phyloP scores from a whole-genome alignment of 2,329 filamentous ascomycete genomes.

The Cylindrodendrum hubeiense region DNA sequence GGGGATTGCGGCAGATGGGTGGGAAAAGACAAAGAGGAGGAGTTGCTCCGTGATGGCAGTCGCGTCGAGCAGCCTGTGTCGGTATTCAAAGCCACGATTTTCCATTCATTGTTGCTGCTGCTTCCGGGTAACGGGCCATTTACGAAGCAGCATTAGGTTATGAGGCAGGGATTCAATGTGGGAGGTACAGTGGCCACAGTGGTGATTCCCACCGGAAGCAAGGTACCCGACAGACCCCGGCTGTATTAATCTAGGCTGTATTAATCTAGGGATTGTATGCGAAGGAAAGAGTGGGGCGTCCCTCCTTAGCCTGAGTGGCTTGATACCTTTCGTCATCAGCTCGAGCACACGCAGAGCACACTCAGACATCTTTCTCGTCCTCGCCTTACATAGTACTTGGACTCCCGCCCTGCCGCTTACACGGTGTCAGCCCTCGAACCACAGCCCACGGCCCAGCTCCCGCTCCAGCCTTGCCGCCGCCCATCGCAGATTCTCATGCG shows the following conservation, averaged over 20 bases:
- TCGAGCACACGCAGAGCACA: slow-evolving; percentile 24
- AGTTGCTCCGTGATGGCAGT: background rate
- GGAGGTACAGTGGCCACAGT: background rate
- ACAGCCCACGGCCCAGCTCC: slow-evolving; percentile 19
- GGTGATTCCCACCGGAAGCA: background rate
- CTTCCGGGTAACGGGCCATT: background rate
- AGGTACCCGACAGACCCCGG: slow-evolving; percentile 17
- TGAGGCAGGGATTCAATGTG: background rate
- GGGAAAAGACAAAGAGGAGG: background rate
- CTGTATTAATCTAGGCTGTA: background rate
- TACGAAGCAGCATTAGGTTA: background rate
- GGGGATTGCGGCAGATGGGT: background rate
- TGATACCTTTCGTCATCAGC: slow-evolving; percentile 44
- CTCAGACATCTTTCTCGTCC: slow-evolving; percentile 28
- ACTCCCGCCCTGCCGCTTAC: slow-evolving; percentile 22
- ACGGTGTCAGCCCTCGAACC: slow-evolving; percentile 20
- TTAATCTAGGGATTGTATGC: slow-evolving; percentile 7
- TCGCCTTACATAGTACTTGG: slow-evolving; percentile 25
- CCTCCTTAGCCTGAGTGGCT: slow-evolving; percentile 37
- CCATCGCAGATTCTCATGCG: slow-evolving; percentile 33
- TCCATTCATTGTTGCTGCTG: background rate
- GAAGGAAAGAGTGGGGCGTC: slow-evolving; percentile 28
- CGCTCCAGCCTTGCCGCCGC: slow-evolving; percentile 17
- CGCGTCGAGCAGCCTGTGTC: too few relatives aligned
- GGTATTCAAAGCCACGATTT: background rate